A percentile compares a stretch with the other conserved stretches of the same genome.
phyloP scores from a whole-genome alignment of 257 asterid species.

The Nicotiana tomentosiformis region DNA sequence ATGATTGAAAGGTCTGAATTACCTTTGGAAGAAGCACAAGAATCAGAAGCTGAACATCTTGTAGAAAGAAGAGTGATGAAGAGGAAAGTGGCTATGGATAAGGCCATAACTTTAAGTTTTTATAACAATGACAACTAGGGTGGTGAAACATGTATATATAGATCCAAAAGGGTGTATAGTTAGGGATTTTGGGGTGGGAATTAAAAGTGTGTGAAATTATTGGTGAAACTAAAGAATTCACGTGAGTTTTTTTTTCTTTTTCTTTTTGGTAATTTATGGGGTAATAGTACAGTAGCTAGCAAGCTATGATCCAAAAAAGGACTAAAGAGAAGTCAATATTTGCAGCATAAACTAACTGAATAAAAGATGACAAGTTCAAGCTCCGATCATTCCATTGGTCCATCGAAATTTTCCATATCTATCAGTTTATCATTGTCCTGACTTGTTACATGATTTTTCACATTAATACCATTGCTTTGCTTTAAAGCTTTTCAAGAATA shows the following conservation, averaged over 20 bases:
- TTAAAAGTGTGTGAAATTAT: neutral
- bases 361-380: neutral
- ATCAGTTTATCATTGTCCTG: neutral
- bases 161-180: neutral
- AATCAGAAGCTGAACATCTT: conserved; percentile 32
- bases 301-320: neutral
- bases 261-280: neutral
- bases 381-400: neutral
- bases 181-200: too few relatives aligned
- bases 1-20: conserved; percentile 60
- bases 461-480: neutral
- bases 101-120: conserved; percentile 24
- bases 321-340: neutral
- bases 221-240: neutral
- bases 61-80: conserved; percentile 31
- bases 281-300: neutral
- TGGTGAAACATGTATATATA: neutral
- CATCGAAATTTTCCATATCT: neutral
- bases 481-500: too few relatives aligned
- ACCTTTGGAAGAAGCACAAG: conserved; percentile 37
- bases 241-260: neutral
- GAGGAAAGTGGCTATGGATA: conserved; percentile 17
- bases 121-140: neutral
- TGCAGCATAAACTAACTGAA: neutral
- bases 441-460: neutral